phyloP scores from a whole-genome alignment of 805 yeast species.

The Ogataea methanolica region DNA sequence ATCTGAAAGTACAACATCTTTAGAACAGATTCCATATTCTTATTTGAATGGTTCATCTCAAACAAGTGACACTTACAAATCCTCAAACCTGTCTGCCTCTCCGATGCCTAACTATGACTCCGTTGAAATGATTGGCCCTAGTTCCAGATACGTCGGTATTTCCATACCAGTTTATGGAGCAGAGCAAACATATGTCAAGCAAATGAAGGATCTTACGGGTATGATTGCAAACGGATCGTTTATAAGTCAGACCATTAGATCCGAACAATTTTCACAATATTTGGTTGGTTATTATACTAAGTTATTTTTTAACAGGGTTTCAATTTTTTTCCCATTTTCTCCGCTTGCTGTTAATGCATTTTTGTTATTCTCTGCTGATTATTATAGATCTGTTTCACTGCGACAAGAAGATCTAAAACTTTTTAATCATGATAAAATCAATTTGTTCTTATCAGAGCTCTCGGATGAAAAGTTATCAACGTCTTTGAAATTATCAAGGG shows the following conservation, averaged over 20 bases:
- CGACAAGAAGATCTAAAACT: constrained; percentile 2
- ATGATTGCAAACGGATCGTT: neutral
- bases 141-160: too few species aligned
- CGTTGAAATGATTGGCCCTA: too few species aligned
- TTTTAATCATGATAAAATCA: neutral
- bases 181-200: neutral
- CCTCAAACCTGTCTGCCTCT: too few species aligned
- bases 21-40: neutral
- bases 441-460: constrained; percentile 1
- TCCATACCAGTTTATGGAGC: neutral
- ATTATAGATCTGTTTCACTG: constrained; percentile 3
- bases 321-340: constrained; percentile 6
- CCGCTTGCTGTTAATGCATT: constrained; percentile 4
- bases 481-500: constrained; percentile 6
- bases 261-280: constrained; percentile 6
- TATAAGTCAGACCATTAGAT: neutral
- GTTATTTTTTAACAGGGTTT: constrained; percentile 3
- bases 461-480: constrained; percentile 2
- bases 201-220: neutral
- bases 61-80: too few species aligned
- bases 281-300: constrained; percentile 5
- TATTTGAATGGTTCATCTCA: too few species aligned
- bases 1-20: neutral
- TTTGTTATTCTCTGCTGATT: constrained; percentile 6
- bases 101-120: too few species aligned